Evolutionary conservation across 1,284 basidiomycete species (phyloP).

Genomic region (Amylostereum areolatum): DNA sequence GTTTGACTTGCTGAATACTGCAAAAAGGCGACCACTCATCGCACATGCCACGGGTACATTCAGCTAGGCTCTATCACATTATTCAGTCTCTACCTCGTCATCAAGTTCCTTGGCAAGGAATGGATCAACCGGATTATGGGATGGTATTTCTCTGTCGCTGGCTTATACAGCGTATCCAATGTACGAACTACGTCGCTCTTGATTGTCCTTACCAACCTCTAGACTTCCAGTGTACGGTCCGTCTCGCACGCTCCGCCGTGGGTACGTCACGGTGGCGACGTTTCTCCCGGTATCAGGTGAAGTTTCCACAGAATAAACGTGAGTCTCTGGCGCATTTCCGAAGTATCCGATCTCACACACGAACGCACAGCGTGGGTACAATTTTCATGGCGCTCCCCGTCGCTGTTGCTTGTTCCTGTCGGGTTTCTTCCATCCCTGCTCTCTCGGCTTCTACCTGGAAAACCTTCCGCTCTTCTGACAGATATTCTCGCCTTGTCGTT

Average conservation of each 20-base stretch:
- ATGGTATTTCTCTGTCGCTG: slow-evolving; percentile 71
- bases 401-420: slow-evolving; percentile 59
- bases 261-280: not conserved
- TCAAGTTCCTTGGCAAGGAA: slow-evolving; percentile 74
- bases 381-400: slow-evolving; percentile 43
- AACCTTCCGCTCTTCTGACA: slow-evolving; percentile 68
- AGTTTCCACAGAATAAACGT: not conserved
- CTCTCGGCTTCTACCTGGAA: slow-evolving; percentile 49
- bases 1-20: slow-evolving; percentile 12
- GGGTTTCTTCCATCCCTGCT: slow-evolving; percentile 62
- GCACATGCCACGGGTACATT: not conserved
- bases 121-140: slow-evolving; percentile 78
- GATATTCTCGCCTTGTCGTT: slow-evolving; percentile 85
- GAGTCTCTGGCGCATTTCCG: not conserved
- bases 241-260: slow-evolving; percentile 8
- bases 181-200: slow-evolving; percentile 30
- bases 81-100: slow-evolving; percentile 60
- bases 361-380: not conserved
- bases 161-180: slow-evolving; percentile 66
- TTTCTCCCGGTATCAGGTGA: not conserved
- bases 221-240: slow-evolving; percentile 47
- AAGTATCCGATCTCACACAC: not conserved
- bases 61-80: slow-evolving; percentile 65
- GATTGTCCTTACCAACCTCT: slow-evolving; percentile 7
- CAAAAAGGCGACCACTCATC: not conserved